Percentiles rank a stretch among this genome's conserved stretches.
Evolutionary conservation across 2,329 filamentous ascomycete genomes (phyloP).

Genomic region (Arthrobotrys musiformis): DNA sequence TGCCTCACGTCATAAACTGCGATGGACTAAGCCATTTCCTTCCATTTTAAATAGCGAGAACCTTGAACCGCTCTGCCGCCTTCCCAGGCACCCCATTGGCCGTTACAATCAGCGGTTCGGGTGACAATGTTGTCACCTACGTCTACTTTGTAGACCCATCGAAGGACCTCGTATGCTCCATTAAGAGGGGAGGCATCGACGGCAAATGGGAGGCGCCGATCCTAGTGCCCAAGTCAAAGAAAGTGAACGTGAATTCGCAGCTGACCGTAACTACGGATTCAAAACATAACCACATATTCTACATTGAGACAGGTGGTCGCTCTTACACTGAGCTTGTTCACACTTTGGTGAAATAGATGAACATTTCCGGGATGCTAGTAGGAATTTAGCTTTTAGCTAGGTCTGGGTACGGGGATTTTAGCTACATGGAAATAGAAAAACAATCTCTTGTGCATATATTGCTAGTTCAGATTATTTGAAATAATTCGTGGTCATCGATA

Average conservation of each 20-base stretch:
- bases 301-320: not conserved
- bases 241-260: slow-evolving; percentile 15
- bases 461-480: no score
- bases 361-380: no score
- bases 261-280: slow-evolving; percentile 1
- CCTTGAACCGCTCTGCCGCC: not conserved
- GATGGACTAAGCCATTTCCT: no score
- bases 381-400: no score
- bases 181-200: not conserved
- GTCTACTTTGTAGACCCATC: not conserved
- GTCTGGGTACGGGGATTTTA: no score
- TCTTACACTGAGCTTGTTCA: not conserved
- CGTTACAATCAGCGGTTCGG: not conserved
- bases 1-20: no score
- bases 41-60: slow-evolving; percentile 7
- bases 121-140: not conserved
- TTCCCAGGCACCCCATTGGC: slow-evolving; percentile 10
- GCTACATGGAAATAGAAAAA: no score
- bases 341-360: not conserved
- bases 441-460: no score
- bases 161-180: not conserved
- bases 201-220: slow-evolving; percentile 10
- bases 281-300: slow-evolving; percentile 5
- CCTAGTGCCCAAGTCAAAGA: slow-evolving; percentile 5
- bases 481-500: no score